Evolutionary conservation across 345 rosid species (phyloP).

Genomic region (Syzygium grande): DNA sequence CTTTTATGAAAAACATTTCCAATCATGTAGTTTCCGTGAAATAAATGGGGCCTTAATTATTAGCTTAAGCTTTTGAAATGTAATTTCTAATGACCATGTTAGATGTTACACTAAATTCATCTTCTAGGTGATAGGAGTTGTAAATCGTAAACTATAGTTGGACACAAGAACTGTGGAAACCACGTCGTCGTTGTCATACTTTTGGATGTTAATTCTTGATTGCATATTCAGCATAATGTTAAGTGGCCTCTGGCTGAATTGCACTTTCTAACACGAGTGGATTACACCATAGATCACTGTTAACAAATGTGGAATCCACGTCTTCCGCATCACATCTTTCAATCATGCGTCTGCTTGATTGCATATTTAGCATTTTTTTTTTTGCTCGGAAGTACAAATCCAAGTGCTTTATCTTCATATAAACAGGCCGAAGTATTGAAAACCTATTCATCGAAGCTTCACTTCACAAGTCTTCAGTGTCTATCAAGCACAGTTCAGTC

Average conservation of each 20-base stretch:
- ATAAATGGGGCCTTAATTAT: too few relatives aligned
- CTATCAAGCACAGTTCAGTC: constrained; percentile 17
- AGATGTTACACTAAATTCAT: not conserved
- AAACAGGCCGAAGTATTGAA: constrained; percentile 8
- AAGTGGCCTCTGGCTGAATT: not conserved
- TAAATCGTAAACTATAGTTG: too few relatives aligned
- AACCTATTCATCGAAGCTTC: constrained; percentile 14
- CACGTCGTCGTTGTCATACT: not conserved
- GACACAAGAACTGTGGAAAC: not conserved
- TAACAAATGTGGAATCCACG: not conserved
- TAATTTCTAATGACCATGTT: too few relatives aligned
- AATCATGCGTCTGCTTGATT: not conserved
- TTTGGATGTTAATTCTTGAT: too few relatives aligned
- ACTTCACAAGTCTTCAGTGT: constrained; percentile 9
- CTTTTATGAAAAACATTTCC: too few relatives aligned
- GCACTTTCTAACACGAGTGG: not conserved
- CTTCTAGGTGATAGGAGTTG: not conserved
- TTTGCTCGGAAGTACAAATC: not conserved
- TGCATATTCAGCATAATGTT: too few relatives aligned
- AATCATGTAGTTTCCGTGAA: too few relatives aligned
- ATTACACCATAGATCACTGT: too few relatives aligned
- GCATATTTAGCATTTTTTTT: not conserved
- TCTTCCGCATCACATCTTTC: not conserved
- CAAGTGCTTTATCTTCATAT: not conserved
- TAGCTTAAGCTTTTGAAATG: too few relatives aligned